These are phyloP conservation scores for Calonectria ilicicola DNA, from an alignment of 2,329 filamentous ascomycete species.

Conservation along the genomic window DNA sequence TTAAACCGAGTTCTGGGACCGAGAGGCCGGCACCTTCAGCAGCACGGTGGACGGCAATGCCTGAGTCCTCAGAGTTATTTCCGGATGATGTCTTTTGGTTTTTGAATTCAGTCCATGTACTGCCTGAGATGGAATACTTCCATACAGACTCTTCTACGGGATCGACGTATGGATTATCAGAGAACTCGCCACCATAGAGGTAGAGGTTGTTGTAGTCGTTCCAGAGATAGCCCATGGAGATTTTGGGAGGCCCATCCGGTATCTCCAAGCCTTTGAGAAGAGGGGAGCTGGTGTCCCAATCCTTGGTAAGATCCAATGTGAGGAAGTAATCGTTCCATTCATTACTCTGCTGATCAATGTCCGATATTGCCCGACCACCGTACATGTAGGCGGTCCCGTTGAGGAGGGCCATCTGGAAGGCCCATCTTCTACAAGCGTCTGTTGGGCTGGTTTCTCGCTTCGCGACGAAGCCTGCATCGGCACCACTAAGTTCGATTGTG, in stretches of 20 bases:
- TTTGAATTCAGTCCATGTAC: slow-evolving; percentile 72
- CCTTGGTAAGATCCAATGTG: slow-evolving; percentile 76
- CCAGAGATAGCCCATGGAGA: slow-evolving; percentile 83
- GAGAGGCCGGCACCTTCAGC: slow-evolving; percentile 81
- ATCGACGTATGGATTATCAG: slow-evolving; percentile 68
- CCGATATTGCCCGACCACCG: slow-evolving; percentile 74
- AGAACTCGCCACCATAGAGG: slow-evolving; percentile 81
- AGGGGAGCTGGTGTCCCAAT: slow-evolving; percentile 77
- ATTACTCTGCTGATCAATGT: slow-evolving; percentile 67
- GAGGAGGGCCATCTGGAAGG: slow-evolving; percentile 75
- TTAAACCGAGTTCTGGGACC: slow-evolving; percentile 76
- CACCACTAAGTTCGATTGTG: slow-evolving; percentile 56
- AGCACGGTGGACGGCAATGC: slow-evolving; percentile 72
- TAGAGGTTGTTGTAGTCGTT: slow-evolving; percentile 77
- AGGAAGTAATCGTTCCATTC: slow-evolving; percentile 85
- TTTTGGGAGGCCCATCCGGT: slow-evolving; percentile 76
- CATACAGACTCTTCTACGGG: slow-evolving; percentile 74
- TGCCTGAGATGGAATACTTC: slow-evolving; percentile 73
- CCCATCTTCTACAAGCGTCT: slow-evolving; percentile 74
- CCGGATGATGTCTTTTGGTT: slow-evolving; percentile 73
- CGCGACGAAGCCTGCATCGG: slow-evolving; percentile 59
- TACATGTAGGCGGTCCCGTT: slow-evolving; percentile 84
- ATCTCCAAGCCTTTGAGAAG: slow-evolving; percentile 70
- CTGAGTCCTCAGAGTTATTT: slow-evolving; percentile 68
- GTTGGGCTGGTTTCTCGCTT: slow-evolving; percentile 42